Base-by-base conservation (phyloP, 139 green algal genomes). In the Micromonas pusilla region DNA sequence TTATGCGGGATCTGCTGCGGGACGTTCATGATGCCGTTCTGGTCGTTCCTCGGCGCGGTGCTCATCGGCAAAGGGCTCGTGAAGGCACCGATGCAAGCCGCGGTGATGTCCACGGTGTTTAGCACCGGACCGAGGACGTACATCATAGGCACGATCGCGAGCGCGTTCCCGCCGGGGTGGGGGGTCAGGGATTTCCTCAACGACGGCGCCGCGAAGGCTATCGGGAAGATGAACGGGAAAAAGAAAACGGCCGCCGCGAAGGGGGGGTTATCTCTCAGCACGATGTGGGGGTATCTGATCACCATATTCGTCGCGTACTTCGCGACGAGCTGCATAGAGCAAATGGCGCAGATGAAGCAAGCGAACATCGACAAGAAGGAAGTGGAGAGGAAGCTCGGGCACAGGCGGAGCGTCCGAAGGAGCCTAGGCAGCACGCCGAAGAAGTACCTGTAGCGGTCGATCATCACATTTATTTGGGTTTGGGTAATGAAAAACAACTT, bases 1-100 rank as follows among this genome's bases (percentile, higher is more conserved):
- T 82, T 97, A 45, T 97, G 92, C 85, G 92, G 92, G 65, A 92
- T 97, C 52, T 91, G 86, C 86, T 97, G 92, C 81, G 92, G 92
- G 37, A 87, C 88, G 64, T 97, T 95, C 85, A 77, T 86, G 65
- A 96, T 97, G 88, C 91, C 91, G 21, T 97, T 97, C 70, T 96
- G 89, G 91, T 73, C 88, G 72, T 97, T 97, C 72, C 95, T 97
- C 73, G 88, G 85, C 0, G 92, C 88, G 26, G 94, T 89, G 16
- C 78, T 94, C 21, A 75, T 95, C 3, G 92, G 92, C 72, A 97
- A 97, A 84, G 92, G 83, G 6, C 32, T 92, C 9, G 75, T 97
- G 38, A 81, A 84, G 74, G 73, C 76, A 32, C 52, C 52, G 16
- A 20, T n/a, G 9, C 73, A 79, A 57, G 73, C 13, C 6, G 25